Evolutionary conservation across 768 basidiomycete species (phyloP).

Genomic region (Amanita phalloides): DNA sequence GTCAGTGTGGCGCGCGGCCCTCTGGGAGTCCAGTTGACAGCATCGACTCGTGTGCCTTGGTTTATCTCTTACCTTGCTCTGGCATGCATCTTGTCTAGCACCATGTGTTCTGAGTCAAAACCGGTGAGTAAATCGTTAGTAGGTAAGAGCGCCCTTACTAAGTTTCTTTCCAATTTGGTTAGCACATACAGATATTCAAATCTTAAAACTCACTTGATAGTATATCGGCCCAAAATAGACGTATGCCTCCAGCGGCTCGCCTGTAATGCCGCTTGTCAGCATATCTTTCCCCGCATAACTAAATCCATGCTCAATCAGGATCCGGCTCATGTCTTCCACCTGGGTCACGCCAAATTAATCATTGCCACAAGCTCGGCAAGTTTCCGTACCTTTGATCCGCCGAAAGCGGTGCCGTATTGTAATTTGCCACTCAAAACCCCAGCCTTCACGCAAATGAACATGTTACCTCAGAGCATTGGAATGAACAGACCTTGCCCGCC

Average conservation of each 20-base stretch:
- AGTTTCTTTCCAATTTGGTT: conserved; percentile 56
- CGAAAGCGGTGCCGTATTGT: conserved; percentile 94
- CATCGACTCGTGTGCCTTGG: conserved; percentile 1
- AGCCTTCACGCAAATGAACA: conserved; percentile 37
- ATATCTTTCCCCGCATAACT: conserved; percentile 99
- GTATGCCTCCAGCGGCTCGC: conserved; percentile 92
- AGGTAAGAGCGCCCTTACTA: conserved; percentile 44
- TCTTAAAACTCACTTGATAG: conserved; percentile 59
- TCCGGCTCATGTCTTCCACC: conserved; percentile 98
- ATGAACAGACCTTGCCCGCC: conserved; percentile 69
- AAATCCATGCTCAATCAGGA: conserved; percentile 91
- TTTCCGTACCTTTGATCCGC: conserved; percentile 78
- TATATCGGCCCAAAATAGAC: conserved; percentile 99
- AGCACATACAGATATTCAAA: conserved; percentile 7
- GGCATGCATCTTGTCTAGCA: conserved; percentile 99
- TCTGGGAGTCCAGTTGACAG: conserved; percentile 25
- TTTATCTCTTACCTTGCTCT: conserved; percentile 63
- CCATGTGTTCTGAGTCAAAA: conserved; percentile 75
- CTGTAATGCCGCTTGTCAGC: conserved; percentile 96
- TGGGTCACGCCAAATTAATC: background rate
- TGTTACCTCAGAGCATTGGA: background rate
- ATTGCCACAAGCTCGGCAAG: background rate
- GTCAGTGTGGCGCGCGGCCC: conserved; percentile 95
- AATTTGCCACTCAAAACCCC: conserved; percentile 85
- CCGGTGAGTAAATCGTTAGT: conserved; percentile 1